These are phyloP conservation scores for Hypsizygus ulmarius DNA, from an alignment of 1,284 basidiomycete genomes.

Conservation along the genomic window DNA sequence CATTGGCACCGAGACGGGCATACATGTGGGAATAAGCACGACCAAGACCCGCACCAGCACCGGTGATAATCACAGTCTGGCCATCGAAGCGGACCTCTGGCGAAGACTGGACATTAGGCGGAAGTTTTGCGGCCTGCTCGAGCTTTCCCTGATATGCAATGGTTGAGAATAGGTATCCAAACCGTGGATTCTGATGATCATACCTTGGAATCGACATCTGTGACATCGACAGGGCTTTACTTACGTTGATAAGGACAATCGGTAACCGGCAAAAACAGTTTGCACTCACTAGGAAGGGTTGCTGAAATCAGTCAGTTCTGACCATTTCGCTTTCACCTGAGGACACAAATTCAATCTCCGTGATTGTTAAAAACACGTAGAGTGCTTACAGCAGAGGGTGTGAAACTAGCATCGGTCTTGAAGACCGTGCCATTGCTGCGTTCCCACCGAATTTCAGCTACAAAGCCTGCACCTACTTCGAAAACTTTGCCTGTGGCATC, in stretches of 20 bases:
- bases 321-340: slow-evolving; percentile 67
- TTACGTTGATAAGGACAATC: slow-evolving; percentile 2
- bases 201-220: slow-evolving; percentile 71
- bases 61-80: slow-evolving; percentile 93
- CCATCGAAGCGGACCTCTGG: slow-evolving; percentile 81
- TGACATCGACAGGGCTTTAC: slow-evolving; percentile 61
- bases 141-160: slow-evolving; percentile 54
- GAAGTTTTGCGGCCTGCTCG: slow-evolving; percentile 63
- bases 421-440: slow-evolving; percentile 85
- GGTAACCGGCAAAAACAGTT: not conserved
- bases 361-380: not conserved
- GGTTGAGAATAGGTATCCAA: not conserved
- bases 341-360: slow-evolving; percentile 43
- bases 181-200: slow-evolving; percentile 8
- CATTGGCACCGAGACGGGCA: slow-evolving; percentile 88
- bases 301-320: slow-evolving; percentile 80
- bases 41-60: slow-evolving; percentile 91
- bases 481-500: slow-evolving; percentile 88
- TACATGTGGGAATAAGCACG: slow-evolving; percentile 92
- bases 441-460: slow-evolving; percentile 94
- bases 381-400: slow-evolving; percentile 81
- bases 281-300: slow-evolving; percentile 66
- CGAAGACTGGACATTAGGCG: slow-evolving; percentile 72
- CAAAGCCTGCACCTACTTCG: slow-evolving; percentile 93
- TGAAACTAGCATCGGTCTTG: slow-evolving; percentile 90